Evolutionary conservation across 2,329 filamentous ascomycete species (phyloP).

Genomic region (Mycogone perniciosa): DNA sequence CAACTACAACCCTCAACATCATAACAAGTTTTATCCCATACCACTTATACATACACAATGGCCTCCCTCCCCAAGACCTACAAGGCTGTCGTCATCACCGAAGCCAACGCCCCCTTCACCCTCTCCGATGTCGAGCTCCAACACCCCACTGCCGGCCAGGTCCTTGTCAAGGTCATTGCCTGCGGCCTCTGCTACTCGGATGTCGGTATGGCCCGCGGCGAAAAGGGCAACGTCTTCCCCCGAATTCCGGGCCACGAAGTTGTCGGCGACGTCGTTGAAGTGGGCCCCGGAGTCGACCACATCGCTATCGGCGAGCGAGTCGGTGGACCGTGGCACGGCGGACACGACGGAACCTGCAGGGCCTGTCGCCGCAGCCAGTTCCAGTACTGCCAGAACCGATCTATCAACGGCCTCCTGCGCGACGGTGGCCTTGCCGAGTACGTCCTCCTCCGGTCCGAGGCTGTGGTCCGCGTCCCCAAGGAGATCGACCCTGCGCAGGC

Average conservation of each 20-base stretch:
- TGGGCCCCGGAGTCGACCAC: conserved; percentile 48
- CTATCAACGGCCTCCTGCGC: conserved; percentile 58
- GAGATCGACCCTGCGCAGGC: conserved; percentile 46
- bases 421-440: conserved; percentile 67
- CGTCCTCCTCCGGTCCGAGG: conserved; percentile 52
- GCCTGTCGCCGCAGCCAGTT: conserved; percentile 57
- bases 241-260: conserved; percentile 64
- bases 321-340: conserved; percentile 43
- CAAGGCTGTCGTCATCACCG: conserved; percentile 58
- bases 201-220: conserved; percentile 38
- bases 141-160: conserved; percentile 47
- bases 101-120: conserved; percentile 43
- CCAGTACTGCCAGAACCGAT: conserved; percentile 60
- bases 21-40: too few species aligned
- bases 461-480: conserved; percentile 49
- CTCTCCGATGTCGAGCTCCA: conserved; percentile 56
- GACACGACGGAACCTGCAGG: conserved; percentile 55
- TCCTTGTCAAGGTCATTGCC: conserved; percentile 65
- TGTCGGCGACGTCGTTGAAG: conserved; percentile 56
- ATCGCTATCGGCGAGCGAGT: conserved; percentile 59
- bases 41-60: conserved; percentile 13
- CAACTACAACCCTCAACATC: too few species aligned
- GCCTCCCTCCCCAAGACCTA: conserved; percentile 55
- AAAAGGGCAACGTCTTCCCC: conserved; percentile 50
- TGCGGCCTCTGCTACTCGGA: conserved; percentile 69